Base-by-base conservation (phyloP, 345 rosid species). In the Raphanus raphanistrum region DNA sequence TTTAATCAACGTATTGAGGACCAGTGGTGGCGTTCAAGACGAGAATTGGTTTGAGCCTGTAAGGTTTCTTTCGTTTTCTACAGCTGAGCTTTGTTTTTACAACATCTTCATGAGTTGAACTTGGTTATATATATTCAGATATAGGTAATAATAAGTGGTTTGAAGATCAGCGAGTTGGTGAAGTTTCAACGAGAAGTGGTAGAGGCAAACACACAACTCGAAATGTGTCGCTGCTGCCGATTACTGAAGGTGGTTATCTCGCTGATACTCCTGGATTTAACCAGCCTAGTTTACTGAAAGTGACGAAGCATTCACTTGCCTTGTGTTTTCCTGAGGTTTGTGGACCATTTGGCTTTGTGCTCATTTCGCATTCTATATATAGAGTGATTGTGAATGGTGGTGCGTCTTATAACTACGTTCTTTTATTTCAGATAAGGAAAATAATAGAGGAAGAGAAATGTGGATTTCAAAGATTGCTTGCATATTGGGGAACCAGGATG, bases 211-310 rank as follows among this genome's bases (percentile, higher is more conserved):
- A 94, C 71, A 92, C 97, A 8, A 92, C 98, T 12, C 82, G 98
- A 36, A 81, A 95, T 77, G 97, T 92, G 65, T 90, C 95, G 8
- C 72, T 94, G 74, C 90, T 94, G 67, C 97, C 97, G 0, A 66
- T 94, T 38, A 67, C 87, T 31, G 90, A 78, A 75, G 97, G 98
- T 41, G 98, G 97, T 45, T 92, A 86, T 84, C 82, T 94, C 3
- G 97, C 98, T 13, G 98, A 94, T 84, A 94, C 99, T 73, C 97
- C 98, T 57, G 98, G 98, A 72, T 94, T 90, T 81, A 90, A 86
- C 82, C 92, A 90, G 77, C 98, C 99, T 60, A 89, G 97, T 79
- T 79, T 94, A 71, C 38, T 90, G 45, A 95, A 90, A 90, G 99
- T 95, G 48, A 92, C 98, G 3, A 92, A 88, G 82, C 97, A 89